Evolutionary conservation across 2,329 filamentous ascomycete species (phyloP).

Genomic region (Talaromyces amestolkiae): DNA sequence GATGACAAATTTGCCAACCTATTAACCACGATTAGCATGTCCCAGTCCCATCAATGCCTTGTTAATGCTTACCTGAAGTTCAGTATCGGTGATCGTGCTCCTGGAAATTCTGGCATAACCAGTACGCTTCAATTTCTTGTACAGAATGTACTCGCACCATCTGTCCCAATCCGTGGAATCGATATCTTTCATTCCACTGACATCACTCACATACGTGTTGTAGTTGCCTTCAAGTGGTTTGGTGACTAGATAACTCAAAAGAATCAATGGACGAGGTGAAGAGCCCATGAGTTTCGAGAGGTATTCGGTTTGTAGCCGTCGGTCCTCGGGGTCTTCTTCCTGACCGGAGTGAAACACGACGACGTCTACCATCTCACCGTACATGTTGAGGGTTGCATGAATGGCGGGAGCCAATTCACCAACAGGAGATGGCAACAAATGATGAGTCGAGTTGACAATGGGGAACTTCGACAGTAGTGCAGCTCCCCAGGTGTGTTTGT

Average conservation of each 20-base stretch:
- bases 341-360: constrained; percentile 99
- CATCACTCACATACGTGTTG: constrained; percentile 85
- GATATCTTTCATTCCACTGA: constrained; percentile 91
- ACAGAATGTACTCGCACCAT: constrained; percentile 99
- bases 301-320: constrained; percentile 81
- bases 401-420: constrained; percentile 95
- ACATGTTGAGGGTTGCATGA: constrained; percentile 91
- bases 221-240: constrained; percentile 91
- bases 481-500: constrained; percentile 98
- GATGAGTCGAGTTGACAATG: constrained; percentile 94
- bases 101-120: constrained; percentile 89
- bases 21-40: background rate
- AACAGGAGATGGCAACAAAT: constrained; percentile 87
- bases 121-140: constrained; percentile 79
- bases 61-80: constrained; percentile 68
- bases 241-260: constrained; percentile 90
- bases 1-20: constrained; percentile 87
- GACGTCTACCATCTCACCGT: constrained; percentile 84
- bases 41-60: background rate
- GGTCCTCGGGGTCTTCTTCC: constrained; percentile 91
- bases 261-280: constrained; percentile 72
- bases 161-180: constrained; percentile 91
- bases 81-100: constrained; percentile 92
- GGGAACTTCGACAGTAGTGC: constrained; percentile 95
- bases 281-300: constrained; percentile 83